Evolutionary conservation across 306 rosid species (phyloP), one percentile per base, ranked within the genome.

Genomic region (Cicer cuneatum): DNA sequence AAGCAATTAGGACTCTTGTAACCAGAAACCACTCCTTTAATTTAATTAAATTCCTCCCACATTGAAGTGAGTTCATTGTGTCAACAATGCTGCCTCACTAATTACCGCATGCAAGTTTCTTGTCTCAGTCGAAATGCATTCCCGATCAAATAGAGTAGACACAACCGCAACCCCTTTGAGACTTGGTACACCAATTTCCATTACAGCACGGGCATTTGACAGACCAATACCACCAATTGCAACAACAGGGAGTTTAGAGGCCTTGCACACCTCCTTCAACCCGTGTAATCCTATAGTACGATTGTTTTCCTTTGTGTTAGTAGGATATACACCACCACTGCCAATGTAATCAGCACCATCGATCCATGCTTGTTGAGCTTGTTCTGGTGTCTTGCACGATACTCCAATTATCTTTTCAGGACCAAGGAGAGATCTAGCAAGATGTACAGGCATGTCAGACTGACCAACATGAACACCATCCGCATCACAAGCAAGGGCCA

Each of bases 391-490:
- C 95, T 91, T 94, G 93, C 98, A 94, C 3, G 98, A 94, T 37
- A 94, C 88, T 3, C 96, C 98, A 9, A 94, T 90, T 76, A 94
- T 87, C 87, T 94, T 94, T 29, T 84, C 82, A 19, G 97, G 96
- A 38, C 92, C 98, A 9, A 91, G 88, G 56, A 91, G 86, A 64
- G 85, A 64, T 59, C 97, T 92, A 71, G 78, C 92, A 7, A 75
- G 71, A 18, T 11, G 61, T 52, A 76, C 86, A n/a, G 93, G 88
- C 91, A 94, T 88, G 91, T 94, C 98, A 19, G 97, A 91, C 67
- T 94, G 97, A 53, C 98, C 97, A 71, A 94, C 79, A 76, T 94
- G 98, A 69, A 94, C 92, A 60, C 98, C 98, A 65, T 90, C 98
- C 2, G 98, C 98, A 72, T 87, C 90, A 63, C 95, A 87, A 54